Evolutionary conservation across 305 asterid genomes (phyloP), one percentile per base, ranked within the genome.

Genomic region (Euphrasia arctica): DNA sequence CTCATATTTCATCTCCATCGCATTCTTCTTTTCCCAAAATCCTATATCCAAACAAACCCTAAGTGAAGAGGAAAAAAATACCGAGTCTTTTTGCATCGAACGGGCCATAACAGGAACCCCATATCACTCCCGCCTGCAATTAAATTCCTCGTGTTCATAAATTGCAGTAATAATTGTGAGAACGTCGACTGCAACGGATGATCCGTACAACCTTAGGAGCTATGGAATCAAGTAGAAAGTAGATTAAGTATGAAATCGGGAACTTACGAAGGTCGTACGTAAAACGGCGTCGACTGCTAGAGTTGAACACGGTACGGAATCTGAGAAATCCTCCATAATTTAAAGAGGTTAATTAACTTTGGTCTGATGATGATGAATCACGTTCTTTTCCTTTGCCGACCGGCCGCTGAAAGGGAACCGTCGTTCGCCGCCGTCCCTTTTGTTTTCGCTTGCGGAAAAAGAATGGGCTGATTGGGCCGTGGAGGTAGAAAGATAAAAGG

Each of bases 91-190:
- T 66, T 63, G 98, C 88, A 47, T 84, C 93, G 73, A 75, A 77
- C 14, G 90, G 83, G 13, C 90, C 94, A n/a, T 63, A 51, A 72
- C 93, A 91, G 51, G 83, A 76, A 18, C 98, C 96, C 98, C 95
- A 91, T 13, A 88, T 71, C 39, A 75, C 64, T 66, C 98, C 98
- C 36, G 91, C 90, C 98, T 91, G 83, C 83, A 70, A 58, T 39
- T 9, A 41, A 61, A 39, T 15, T 51, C 47, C 18, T 14, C 7
- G 2, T 14, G 13, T 50, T 57, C 10, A 32, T 3, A 48, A 52
- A 25, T 34, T 22, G 14, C 39, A 61, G 41, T 6, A 41, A 57
- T 47, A 27, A 29, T 9, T 50, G 14, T 25, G 27, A 25, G 27
- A 25, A 25, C 27, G 27, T 25, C 27, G 27, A 32, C 36, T 6